Evolutionary conservation across 2,329 filamentous ascomycete genomes (phyloP), one percentile per base, ranked within the genome.

Genomic region (Pseudogymnoascus sp.): DNA sequence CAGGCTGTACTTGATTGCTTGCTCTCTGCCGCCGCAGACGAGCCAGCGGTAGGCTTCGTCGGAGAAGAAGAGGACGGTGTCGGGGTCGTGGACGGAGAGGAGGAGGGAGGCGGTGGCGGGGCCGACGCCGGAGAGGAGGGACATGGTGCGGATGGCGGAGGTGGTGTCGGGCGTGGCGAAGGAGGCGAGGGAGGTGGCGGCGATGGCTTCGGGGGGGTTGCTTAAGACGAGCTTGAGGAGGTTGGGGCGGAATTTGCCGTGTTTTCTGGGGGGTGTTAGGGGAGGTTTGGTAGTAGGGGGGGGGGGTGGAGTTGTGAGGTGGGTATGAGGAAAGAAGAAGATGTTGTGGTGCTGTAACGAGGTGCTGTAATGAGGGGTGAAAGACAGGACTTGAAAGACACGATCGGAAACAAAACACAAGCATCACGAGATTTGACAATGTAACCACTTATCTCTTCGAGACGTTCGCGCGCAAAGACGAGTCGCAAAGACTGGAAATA

Each of bases 31-130:
- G n/a, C 75, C 73, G 71, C 82, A 83, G 69, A 83, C 83, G 5
- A 88, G 75, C 89, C 89, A 93, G 67, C 86, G 82, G 71, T 87
- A 93, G 3, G 87, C 80, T 74, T 95, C 90, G 71, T 96, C 91
- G 2, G 87, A 89, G 75, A 93, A 93, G 78, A 93, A 93, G 1
- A 89, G 82, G 60, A 87, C 79, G 11, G 76, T 75, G 0, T 78
- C 74, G 0, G 87, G 81, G 65, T 86, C 81, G 67, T 86, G 82
- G 4, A 88, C 83, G 4, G 87, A 83, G 2, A 95, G 80, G 1
- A 93, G 76, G 33, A 95, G 81, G 1, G 88, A 90, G 0, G 89
- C 90, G 0, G 90, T 93, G 7, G 90, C 90, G 1, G 90, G 89
- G 0, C 90, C 90, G 66, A 96, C 84, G 35, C 90, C 90, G 67